phyloP scores from a whole-genome alignment of 805 yeast species.

The Wickerhamomyces chaumierensis region DNA sequence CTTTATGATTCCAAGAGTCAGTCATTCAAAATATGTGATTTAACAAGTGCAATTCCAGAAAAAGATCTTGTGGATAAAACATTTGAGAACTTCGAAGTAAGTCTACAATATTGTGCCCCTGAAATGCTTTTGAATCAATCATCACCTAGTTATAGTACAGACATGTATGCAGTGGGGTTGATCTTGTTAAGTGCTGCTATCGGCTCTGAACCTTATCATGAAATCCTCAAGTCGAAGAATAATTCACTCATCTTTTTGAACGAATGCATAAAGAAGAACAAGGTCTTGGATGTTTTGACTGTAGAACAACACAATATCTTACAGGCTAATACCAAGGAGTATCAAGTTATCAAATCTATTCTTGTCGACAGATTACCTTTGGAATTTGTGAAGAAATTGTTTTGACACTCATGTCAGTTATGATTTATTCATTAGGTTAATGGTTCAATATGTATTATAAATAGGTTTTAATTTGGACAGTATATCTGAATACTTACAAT shows the following conservation, averaged over 20 bases:
- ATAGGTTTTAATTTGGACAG: too few relatives aligned
- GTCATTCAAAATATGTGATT: conserved; percentile 33
- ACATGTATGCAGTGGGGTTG: conserved; percentile 35
- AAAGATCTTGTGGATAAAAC: conserved; percentile 10
- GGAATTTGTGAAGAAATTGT: conserved; percentile 6
- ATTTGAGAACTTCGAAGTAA: conserved; percentile 13
- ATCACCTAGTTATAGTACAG: conserved; percentile 26
- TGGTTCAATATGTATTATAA: too few relatives aligned
- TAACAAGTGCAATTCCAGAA: conserved; percentile 26
- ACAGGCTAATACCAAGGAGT: conserved; percentile 9
- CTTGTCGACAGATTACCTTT: conserved; percentile 18
- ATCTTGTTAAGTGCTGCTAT: conserved; percentile 33
- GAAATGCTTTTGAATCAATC: conserved; percentile 23
- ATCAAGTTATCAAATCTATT: conserved; percentile 18
- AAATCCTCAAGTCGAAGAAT: conserved; percentile 3
- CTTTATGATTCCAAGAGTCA: conserved; percentile 17
- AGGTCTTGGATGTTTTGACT: conserved; percentile 21
- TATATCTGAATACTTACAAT: too few relatives aligned
- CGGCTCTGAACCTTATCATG: conserved; percentile 32
- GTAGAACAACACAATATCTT: conserved; percentile 17
- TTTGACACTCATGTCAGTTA: background rate
- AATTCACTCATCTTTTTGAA: conserved; percentile 19
- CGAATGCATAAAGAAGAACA: conserved; percentile 22
- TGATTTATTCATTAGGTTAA: background rate
- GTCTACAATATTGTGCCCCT: conserved; percentile 37